A percentile compares a stretch with the other conserved stretches of the same genome.
Evolutionary conservation across 2,329 filamentous ascomycete genomes (phyloP).

Genomic region (Chrysosporium queenslandicum): DNA sequence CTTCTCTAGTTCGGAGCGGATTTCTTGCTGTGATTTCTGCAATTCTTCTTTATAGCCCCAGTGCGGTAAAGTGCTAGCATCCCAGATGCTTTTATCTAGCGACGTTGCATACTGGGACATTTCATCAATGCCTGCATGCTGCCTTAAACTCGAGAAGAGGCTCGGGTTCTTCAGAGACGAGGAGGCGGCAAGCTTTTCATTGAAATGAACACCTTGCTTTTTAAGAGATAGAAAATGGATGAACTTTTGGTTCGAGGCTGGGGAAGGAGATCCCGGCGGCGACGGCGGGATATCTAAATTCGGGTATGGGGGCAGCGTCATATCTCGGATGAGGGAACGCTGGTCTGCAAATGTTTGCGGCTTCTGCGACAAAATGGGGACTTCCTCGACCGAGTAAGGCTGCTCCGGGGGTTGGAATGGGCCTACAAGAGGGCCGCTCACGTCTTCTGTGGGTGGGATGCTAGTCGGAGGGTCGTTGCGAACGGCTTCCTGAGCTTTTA

Average conservation of each 20-base stretch:
- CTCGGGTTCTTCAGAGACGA: constrained; percentile 51
- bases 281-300: constrained; percentile 39
- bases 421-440: constrained; percentile 24
- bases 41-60: constrained; percentile 42
- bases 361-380: constrained; percentile 11
- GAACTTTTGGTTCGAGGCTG: constrained; percentile 46
- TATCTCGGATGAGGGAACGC: constrained; percentile 44
- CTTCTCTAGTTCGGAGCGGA: constrained; percentile 27
- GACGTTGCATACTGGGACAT: constrained; percentile 47
- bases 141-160: constrained; percentile 47
- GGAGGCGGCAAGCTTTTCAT: constrained; percentile 49
- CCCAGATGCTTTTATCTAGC: constrained; percentile 34
- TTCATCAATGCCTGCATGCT: constrained; percentile 46
- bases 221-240: constrained; percentile 52
- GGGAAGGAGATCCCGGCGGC: constrained; percentile 38
- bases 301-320: constrained; percentile 44
- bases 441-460: neutral
- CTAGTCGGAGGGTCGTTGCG: neutral
- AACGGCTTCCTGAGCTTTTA: neutral
- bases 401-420: constrained; percentile 26
- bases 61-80: constrained; percentile 29
- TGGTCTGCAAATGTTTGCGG: constrained; percentile 42
- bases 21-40: constrained; percentile 33
- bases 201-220: constrained; percentile 54
- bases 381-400: constrained; percentile 7